Evolutionary conservation across 768 basidiomycete genomes (phyloP).

Genomic region (Russula brevipes): DNA sequence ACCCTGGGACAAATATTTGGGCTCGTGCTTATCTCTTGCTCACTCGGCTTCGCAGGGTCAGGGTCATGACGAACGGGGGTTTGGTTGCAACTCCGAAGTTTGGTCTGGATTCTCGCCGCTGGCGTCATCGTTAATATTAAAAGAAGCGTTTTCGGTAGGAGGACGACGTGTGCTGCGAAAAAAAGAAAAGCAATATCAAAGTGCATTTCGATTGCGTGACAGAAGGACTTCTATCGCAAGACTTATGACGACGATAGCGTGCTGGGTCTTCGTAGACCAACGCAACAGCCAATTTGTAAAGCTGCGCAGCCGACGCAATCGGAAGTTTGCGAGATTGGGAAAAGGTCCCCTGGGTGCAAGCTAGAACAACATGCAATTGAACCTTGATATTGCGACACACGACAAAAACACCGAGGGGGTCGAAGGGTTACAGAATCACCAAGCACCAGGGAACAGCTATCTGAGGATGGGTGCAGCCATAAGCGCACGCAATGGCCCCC

Average conservation of each 20-base stretch:
- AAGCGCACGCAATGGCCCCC: neutral
- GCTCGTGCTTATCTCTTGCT: constrained; percentile 14
- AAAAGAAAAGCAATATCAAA: neutral
- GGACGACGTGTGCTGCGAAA: neutral
- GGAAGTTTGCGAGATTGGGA: neutral
- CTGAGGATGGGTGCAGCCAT: neutral
- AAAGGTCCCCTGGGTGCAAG: neutral
- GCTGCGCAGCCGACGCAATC: constrained; percentile 1
- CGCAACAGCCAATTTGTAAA: neutral
- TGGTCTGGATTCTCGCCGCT: constrained; percentile 6
- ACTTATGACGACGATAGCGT: constrained; percentile 19
- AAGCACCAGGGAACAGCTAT: neutral
- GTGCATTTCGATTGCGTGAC: neutral
- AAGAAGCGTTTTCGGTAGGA: constrained; percentile 1
- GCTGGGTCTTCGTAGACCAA: too few relatives aligned
- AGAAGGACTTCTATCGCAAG: constrained; percentile 9
- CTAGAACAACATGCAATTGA: neutral
- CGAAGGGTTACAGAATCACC: neutral
- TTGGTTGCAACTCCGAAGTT: constrained; percentile 12
- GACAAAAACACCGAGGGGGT: constrained; percentile 1
- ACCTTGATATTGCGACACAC: constrained; percentile 6
- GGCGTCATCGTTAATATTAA: constrained; percentile 16
- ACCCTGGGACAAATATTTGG: neutral
- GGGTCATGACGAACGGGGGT: constrained; percentile 19
- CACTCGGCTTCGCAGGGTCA: neutral